These are phyloP conservation scores for Ophiostoma triangulosporum DNA, from an alignment of 2,329 filamentous ascomycete species.

Conservation along the genomic window DNA sequence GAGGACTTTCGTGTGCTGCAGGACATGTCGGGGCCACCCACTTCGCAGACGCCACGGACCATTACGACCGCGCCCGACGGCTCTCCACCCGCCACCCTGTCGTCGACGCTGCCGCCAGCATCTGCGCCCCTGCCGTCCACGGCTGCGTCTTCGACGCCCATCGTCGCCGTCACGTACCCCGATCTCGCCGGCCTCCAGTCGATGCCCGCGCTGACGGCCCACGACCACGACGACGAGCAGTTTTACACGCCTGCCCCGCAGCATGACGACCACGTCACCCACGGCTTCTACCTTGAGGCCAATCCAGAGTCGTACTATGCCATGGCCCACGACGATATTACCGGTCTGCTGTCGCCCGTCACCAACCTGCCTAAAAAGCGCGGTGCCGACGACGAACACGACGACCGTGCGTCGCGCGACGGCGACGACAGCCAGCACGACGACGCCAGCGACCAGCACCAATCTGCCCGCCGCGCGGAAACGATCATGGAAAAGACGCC, in stretches of 20 bases:
- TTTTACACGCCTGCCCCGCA: no score
- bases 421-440: background rate
- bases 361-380: background rate
- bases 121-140: background rate
- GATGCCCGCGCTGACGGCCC: conserved; percentile 1
- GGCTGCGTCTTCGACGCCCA: conserved; percentile 5
- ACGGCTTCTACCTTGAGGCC: background rate
- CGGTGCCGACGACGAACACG: background rate
- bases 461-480: conserved; percentile 5
- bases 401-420: background rate
- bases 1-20: background rate
- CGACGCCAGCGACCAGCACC: background rate
- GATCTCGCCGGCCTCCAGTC: conserved; percentile 13
- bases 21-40: background rate
- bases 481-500: background rate
- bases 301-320: conserved; percentile 18
- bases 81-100: background rate
- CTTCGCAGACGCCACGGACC: background rate
- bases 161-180: conserved; percentile 14
- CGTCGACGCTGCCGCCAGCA: background rate
- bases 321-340: conserved; percentile 15
- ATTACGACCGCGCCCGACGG: background rate
- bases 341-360: background rate
- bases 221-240: conserved; percentile 7
- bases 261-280: background rate